Evolutionary conservation across 768 basidiomycete species (phyloP), one percentile per base, ranked within the genome.

Genomic region (Boletus subcaerulescens): DNA sequence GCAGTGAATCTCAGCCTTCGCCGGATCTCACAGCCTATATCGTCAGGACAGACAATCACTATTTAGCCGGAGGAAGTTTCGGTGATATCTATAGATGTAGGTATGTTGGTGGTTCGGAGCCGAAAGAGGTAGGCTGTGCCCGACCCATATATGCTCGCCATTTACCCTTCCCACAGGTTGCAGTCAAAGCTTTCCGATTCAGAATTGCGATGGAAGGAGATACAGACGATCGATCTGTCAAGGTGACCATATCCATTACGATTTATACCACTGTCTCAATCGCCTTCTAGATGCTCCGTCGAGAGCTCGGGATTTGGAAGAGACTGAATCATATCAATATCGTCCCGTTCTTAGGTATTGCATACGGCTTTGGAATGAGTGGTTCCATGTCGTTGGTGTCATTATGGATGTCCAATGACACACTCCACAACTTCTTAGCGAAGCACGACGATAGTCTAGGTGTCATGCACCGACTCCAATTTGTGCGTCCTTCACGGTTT

Each of bases 221-320:
- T 41, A 7, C 5, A 1, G 2, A 14, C 4, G 11, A 50, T 17
- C 29, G 10, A 6, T 46, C 31, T 17, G 0, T 0, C 24, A 56
- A 54, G 52, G 57, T 62, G 47, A 40, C 8, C 1, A 10, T 8
- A 24, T 3, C 0, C 3, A 1, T 26, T 0, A 2, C 14, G 26
- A 18, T 4, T 39, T 1, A 9, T 8, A 5, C 11, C 8, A 29
- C 9, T 29, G 26, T 29, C 26, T 29, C 5, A 0, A 32, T 22
- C 2, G 0, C 2, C 15, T 33, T 4, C 1, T 5, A 67, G 71
- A 56, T 67, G 48, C 41, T 68, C 36, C 61, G 54, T 52, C 60
- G 67, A 41, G 70, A 71, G 33, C 55, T 72, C 9, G 62, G 60
- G 10, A 66, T 71, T 29, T 72, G 70, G 71, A 62, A 48, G 48